Evolutionary conservation across 768 basidiomycete species (phyloP).

Genomic region (Lactarius evosmus): DNA sequence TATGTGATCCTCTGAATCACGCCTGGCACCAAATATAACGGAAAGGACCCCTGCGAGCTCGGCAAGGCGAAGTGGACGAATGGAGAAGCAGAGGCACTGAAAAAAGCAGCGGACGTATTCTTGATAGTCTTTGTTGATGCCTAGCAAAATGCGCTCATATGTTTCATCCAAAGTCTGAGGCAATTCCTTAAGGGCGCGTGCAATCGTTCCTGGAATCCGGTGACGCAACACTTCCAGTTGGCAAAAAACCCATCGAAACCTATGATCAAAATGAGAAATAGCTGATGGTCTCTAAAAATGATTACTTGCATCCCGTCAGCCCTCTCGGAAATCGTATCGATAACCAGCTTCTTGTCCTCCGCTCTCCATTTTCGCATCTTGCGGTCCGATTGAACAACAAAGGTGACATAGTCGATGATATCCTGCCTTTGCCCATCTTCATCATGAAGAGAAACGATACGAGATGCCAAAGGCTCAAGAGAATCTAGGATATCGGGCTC

Average conservation of each 20-base stretch:
- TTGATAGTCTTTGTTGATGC: no score
- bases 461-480: background rate
- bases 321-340: background rate
- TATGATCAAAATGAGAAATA: background rate
- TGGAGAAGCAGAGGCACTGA: background rate
- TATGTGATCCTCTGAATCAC: no score
- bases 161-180: no score
- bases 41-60: slow-evolving; percentile 5
- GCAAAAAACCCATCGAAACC: slow-evolving; percentile 3
- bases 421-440: background rate
- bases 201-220: no score
- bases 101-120: no score
- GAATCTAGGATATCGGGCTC: background rate
- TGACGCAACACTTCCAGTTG: background rate
- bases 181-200: no score
- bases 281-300: no score
- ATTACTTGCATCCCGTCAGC: background rate
- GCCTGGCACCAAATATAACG: background rate
- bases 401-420: background rate
- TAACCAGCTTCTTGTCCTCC: background rate
- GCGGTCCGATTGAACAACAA: background rate
- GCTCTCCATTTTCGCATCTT: background rate
- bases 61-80: slow-evolving; percentile 2
- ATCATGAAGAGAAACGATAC: background rate
- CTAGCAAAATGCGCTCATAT: no score